Evolutionary conservation across 2,329 filamentous ascomycete genomes (phyloP), one percentile per base, ranked within the genome.

Genomic region (Arthrinium phaeospermum): DNA sequence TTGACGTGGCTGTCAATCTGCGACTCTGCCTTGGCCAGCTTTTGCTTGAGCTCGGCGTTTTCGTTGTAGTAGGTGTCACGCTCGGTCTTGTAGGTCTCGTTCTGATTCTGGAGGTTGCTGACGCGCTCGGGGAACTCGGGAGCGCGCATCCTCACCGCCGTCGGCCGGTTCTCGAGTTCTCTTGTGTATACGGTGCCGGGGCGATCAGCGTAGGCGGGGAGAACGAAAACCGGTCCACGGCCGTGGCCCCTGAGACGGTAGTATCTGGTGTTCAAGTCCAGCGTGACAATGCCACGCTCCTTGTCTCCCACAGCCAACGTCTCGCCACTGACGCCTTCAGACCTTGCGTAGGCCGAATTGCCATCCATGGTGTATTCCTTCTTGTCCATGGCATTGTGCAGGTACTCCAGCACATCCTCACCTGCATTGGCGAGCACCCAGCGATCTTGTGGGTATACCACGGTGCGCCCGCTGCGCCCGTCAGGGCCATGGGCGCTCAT

Each of bases 361-460:
- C 80, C 77, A 49, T 82, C 77, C n/a, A 82, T 76, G n/a, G 81
- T 75, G 16, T 81, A 80, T 78, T 89, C 87, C 44, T 81, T 78
- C 46, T 76, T 80, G 76, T 89, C 86, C 8, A 91, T 80, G 71
- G 84, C 74, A 19, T 79, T 79, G 75, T 89, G 86, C 24, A 91
- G 77, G 70, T 82, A 81, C 8, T 79, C 75, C 72, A 83, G 86
- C 22, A 89, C 81, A 69, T 89, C 87, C 51, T 89, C 85, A 4
- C 87, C 87, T 0, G 85, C 84, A 73, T 90, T 90, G 74, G 83
- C 86, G 1, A 91, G 81, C 19, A 91, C 78, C 81, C 86, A 91
- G 13, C 84, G 83, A 77, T 90, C 88, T 80, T 91, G 89, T 0
- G 86, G 86, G 77, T 83, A 87, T 1, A 84, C 84, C 34, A 92